phyloP scores from a whole-genome alignment of 1,139 yeast genomes.

The Tardiomyces blankii region DNA sequence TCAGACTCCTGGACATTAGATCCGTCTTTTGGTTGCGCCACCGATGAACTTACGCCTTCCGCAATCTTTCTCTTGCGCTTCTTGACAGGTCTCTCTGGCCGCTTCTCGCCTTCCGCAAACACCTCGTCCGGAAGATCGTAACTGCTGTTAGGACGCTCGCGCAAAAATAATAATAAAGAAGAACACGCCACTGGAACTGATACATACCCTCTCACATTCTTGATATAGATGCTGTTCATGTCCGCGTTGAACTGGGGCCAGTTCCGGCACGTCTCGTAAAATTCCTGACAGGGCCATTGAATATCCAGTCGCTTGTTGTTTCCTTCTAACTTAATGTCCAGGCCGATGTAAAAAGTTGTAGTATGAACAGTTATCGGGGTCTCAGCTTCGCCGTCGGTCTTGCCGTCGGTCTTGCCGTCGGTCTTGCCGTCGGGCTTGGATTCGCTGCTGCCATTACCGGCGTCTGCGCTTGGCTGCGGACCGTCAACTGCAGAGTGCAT shows the following conservation, averaged over 20 bases:
- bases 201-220: conserved; percentile 52
- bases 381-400: conserved; percentile 11
- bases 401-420: not conserved
- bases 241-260: conserved; percentile 58
- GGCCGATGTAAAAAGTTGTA: conserved; percentile 71
- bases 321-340: conserved; percentile 47
- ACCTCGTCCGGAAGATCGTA: conserved; percentile 81
- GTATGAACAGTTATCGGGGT: conserved; percentile 39
- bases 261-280: conserved; percentile 64
- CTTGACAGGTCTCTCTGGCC: conserved; percentile 50
- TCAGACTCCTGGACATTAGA: not conserved
- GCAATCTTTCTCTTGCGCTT: conserved; percentile 34
- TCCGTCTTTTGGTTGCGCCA: not conserved
- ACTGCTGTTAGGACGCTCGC: conserved; percentile 11
- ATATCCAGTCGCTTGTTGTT: conserved; percentile 56
- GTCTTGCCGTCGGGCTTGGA: not conserved
- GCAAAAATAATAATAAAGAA: too few relatives aligned
- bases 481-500: conserved; percentile 36
- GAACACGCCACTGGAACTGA: not conserved
- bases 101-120: conserved; percentile 62
- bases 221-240: conserved; percentile 48
- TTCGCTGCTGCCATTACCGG: not conserved
- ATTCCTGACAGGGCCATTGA: conserved; percentile 86
- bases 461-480: too few relatives aligned
- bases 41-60: not conserved